Base-by-base conservation (phyloP, 1,284 basidiomycete species). In the Hymenochaete sp. region DNA sequence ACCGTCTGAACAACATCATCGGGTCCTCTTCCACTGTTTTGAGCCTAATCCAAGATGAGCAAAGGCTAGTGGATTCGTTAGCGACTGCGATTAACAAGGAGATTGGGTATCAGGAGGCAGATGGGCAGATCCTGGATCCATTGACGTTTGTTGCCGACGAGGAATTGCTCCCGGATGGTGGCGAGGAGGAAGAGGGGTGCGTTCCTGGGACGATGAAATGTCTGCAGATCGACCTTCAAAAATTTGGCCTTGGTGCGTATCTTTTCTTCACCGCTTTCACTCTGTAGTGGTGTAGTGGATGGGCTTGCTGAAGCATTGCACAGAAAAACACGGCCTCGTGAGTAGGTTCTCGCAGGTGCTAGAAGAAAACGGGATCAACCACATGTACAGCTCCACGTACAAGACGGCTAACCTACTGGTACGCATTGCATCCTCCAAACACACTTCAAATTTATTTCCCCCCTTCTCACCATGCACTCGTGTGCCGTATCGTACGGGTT, bases 341-440 rank as follows among this genome's bases (percentile, higher is more conserved):
- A 84, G 75, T 56, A 75, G 77, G 29, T 88, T 84, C 59, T 88
- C 83, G 18, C 70, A 75, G 18, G 72, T 82, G 9, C 70, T 89
- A 7, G 75, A 82, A 49, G 70, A 76, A 50, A 77, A 77, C 52
- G 73, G 75, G 4, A 83, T 88, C 60, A 81, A 85, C 59, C 86
- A 88, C 62, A 83, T 88, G 72, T 89, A 89, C 57, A 83, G 80
- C 50, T 87, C 83, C 37, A 88, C 86, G 9, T 83, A 79, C 57
- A 85, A 87, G 62, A 88, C 86, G 11, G 87, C 86, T 42, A 90
- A 89, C 60, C 64, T 90, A 26, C 68, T 89, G 54, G 84, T 85
- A 45, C 42, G 67, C 53, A 31, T 35, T 43, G 21, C 9, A 14
- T 44, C 47, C 48, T 25, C 35, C 11, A 22, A 16, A 14, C 22